Evolutionary conservation across 2,329 filamentous ascomycete species (phyloP).

Genomic region (Exophiala mesophila): DNA sequence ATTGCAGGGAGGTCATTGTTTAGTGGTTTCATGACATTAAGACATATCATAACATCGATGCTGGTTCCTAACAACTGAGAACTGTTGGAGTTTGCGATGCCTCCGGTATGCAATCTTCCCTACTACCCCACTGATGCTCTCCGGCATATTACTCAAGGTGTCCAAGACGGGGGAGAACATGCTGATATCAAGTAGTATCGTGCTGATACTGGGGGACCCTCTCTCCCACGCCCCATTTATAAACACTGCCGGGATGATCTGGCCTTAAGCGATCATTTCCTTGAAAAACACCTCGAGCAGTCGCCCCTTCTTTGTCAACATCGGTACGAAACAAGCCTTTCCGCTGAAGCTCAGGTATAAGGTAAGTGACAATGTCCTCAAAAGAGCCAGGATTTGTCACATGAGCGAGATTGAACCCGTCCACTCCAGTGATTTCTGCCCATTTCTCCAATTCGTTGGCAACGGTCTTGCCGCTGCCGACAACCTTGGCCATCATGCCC

Average conservation of each 20-base stretch:
- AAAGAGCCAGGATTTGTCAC: constrained; percentile 64
- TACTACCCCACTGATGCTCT: no score
- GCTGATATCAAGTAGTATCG: no score
- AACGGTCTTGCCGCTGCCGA: constrained; percentile 59
- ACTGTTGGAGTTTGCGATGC: no score
- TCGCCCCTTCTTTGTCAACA: not conserved
- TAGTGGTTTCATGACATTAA: no score
- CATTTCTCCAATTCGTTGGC: constrained; percentile 64
- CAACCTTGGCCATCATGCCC: constrained; percentile 44
- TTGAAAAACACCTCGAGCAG: not conserved
- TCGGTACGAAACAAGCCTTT: constrained; percentile 38
- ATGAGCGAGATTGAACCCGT: constrained; percentile 67
- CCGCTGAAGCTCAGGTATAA: constrained; percentile 56
- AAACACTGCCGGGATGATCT: constrained; percentile 1
- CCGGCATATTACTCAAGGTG: no score
- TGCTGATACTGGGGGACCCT: not conserved
- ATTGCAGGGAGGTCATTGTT: no score
- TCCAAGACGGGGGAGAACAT: no score
- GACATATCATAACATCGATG: no score
- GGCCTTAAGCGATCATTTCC: not conserved
- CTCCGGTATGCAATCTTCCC: no score
- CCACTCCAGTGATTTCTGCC: constrained; percentile 63
- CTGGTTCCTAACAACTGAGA: no score
- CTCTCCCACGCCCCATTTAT: not conserved
- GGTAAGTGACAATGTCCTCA: constrained; percentile 60